Percentiles rank a stretch among this genome's conserved stretches.
These are phyloP conservation scores for Candida awuae DNA, from an alignment of 805 yeast species.

Conservation along the genomic window DNA sequence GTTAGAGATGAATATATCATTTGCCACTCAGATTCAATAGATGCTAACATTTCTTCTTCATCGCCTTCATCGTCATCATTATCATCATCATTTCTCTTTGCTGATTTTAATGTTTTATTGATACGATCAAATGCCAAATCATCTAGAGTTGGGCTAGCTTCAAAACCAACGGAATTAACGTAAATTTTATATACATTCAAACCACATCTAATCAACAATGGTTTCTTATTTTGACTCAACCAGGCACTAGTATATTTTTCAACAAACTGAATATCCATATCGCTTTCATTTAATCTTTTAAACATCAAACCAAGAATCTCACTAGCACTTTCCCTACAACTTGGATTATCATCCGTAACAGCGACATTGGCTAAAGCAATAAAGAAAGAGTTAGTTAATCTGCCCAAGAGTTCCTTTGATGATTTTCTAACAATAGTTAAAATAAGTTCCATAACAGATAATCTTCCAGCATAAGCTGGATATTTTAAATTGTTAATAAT, in stretches of 20 bases:
- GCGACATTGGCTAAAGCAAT: constrained; percentile 72
- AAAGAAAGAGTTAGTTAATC: constrained; percentile 68
- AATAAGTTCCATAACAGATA: constrained; percentile 83
- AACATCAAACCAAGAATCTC: constrained; percentile 50
- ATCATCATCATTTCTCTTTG: constrained; percentile 32
- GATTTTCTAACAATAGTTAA: constrained; percentile 63
- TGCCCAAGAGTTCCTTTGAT: constrained; percentile 47
- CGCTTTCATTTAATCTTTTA: constrained; percentile 33
- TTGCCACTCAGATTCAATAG: constrained; percentile 53
- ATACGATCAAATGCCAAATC: constrained; percentile 24
- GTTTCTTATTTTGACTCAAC: constrained; percentile 49
- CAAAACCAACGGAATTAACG: constrained; percentile 39
- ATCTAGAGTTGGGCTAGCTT: constrained; percentile 20
- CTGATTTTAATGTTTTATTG: constrained; percentile 13
- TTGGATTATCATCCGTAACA: constrained; percentile 67
- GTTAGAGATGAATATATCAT: constrained; percentile 58
- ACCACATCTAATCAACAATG: constrained; percentile 62
- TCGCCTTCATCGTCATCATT: constrained; percentile 23
- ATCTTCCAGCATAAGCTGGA: constrained; percentile 79
- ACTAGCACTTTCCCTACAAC: constrained; percentile 79
- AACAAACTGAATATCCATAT: constrained; percentile 25
- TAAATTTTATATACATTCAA: constrained; percentile 61
- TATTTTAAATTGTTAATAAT: constrained; percentile 75
- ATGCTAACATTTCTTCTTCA: constrained; percentile 26
- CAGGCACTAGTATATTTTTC: constrained; percentile 47